Evolutionary conservation across 2,329 filamentous ascomycete species (phyloP).

Genomic region (Pseudocercospora vitis): DNA sequence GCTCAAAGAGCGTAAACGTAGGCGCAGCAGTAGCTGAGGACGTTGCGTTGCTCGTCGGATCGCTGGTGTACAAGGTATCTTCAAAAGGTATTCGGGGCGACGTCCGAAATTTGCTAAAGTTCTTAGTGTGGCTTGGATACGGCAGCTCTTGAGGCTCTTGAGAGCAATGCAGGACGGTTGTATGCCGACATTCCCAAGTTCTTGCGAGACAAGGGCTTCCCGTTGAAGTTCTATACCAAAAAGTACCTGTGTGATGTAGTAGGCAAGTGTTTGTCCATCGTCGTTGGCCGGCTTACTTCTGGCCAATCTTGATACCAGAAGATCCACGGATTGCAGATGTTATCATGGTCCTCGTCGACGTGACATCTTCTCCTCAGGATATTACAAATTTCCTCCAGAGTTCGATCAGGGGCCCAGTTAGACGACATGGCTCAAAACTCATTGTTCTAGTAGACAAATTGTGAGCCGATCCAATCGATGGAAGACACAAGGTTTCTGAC

Average conservation of each 20-base stretch:
- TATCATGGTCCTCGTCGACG: neutral
- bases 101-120: neutral
- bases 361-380: constrained; percentile 1
- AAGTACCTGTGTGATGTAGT: constrained; percentile 2
- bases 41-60: constrained; percentile 5
- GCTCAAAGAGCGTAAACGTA: constrained; percentile 8
- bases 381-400: constrained; percentile 5
- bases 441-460: constrained; percentile 6
- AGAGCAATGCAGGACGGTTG: neutral
- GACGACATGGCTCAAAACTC: neutral
- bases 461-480: neutral
- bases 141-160: constrained; percentile 5
- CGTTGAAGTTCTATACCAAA: constrained; percentile 5
- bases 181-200: constrained; percentile 3
- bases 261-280: neutral
- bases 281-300: neutral
- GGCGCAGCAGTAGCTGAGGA: neutral
- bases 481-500: neutral
- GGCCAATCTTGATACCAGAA: neutral
- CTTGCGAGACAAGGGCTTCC: neutral
- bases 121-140: constrained; percentile 6
- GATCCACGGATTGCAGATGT: constrained; percentile 5
- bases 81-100: neutral
- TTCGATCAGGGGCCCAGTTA: neutral
- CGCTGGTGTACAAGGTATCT: constrained; percentile 8